These are phyloP conservation scores for Xylaria sp. DNA, from an alignment of 2,329 filamentous ascomycete genomes.

Conservation along the genomic window DNA sequence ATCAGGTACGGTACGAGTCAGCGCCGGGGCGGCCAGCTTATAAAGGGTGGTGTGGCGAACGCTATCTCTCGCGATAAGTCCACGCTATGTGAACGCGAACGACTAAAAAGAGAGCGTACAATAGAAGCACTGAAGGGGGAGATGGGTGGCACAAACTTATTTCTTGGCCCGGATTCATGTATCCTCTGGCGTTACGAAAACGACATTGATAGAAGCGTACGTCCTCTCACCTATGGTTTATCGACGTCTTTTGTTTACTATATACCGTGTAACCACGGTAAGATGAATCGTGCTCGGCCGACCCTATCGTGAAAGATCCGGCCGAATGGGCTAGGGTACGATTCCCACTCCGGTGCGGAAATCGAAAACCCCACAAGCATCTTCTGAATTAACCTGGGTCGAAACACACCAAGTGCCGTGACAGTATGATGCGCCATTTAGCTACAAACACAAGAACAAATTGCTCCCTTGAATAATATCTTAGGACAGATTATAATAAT, in stretches of 20 bases:
- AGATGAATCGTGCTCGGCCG: background rate
- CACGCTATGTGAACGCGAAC: background rate
- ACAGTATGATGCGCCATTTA: conserved; percentile 28
- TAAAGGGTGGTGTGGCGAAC: background rate
- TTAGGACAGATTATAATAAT: conserved; percentile 11
- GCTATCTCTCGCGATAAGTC: background rate
- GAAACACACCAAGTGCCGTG: background rate
- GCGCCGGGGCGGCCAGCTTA: conserved; percentile 6
- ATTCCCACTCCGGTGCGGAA: conserved; percentile 2
- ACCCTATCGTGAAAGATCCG: conserved; percentile 4
- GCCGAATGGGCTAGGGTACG: background rate
- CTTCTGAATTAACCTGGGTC: background rate
- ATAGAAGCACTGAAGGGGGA: background rate
- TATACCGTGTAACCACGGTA: conserved; percentile 3
- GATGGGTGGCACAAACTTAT: conserved; percentile 8
- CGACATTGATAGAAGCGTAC: background rate
- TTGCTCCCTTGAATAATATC: conserved; percentile 3
- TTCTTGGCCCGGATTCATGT: conserved; percentile 10
- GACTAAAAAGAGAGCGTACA: background rate
- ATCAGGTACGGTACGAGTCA: conserved; percentile 15
- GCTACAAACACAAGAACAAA: background rate
- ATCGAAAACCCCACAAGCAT: conserved; percentile 22
- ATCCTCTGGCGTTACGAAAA: conserved; percentile 3
- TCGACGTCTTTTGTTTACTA: too few relatives aligned
- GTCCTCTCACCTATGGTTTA: too few relatives aligned